Base-by-base conservation (phyloP, 352 stramenopile genomes). In the Peronospora destructor region DNA sequence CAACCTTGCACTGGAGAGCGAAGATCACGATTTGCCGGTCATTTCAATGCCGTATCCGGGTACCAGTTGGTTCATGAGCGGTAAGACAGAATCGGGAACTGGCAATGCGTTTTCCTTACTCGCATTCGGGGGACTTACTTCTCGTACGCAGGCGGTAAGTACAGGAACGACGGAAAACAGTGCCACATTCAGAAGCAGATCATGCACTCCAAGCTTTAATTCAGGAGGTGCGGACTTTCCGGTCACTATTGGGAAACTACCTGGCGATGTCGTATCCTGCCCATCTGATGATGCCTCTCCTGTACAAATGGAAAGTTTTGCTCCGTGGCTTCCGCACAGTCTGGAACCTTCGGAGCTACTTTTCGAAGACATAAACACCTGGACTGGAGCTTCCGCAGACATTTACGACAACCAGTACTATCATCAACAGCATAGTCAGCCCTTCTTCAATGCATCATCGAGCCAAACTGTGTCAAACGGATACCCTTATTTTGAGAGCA, bases 301-400 rank as follows among this genome's bases (percentile, higher is more conserved):
- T 2, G 64, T 62, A 55, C 66, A 73, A 45, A 68, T 80, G 66
- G 66, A 73, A 42, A 56, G n/a, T 25, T 66, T 80, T 48, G 17
- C 55, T 57, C 55, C 64, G 11, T 77, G 67, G 23, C 37, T 75
- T 16, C 42, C 53, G 10, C 60, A 64, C 28, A 19, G 49, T 17
- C 36, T 66, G 19, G 69, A 75, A 44, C 51, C 64, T 6, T 49
- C 61, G 8, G 53, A 74, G 44, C 41, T 76, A 28, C 52, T 76
- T n/a, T 76, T 75, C 33, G 61, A 70, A 12, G 66, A 64, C 28
- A 65, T 73, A 41, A 66, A 58, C 19, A 42, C 39, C 21, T 63
- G 61, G 58, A 38, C 39, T 19, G 52, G 61, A 11, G 44, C 50
- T 19, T 4, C 53, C 4, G 30, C 38, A 21, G 56, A 53, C 3